Base-by-base conservation (phyloP, 306 rosid genomes). In the Quercus agrifolia region DNA sequence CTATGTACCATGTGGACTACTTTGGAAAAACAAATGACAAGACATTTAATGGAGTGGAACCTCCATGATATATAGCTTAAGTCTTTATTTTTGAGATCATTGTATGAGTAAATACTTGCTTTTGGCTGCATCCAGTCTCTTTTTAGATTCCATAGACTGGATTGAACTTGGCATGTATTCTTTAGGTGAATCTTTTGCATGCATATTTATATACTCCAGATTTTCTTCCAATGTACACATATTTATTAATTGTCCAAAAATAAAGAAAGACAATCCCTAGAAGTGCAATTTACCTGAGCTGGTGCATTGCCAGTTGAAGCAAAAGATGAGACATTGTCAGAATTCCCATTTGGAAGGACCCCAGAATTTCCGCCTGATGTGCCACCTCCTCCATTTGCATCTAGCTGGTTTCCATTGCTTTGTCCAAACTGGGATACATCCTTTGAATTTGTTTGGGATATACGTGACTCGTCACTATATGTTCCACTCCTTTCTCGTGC, bases 401-500 rank as follows among this genome's bases (percentile, higher is more conserved):
- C 98, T 62, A 86, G 83, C 44, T 90, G 93, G 78, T 77, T 89
- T 84, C 91, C 93, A 80, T 88, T 89, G 79, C 86, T 94, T 76
- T 86, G 90, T 77, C 80, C 97, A 86, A 84, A 91, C 63, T 89
- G 93, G 62, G 92, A 81, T 69, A 71, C 89, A 46, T 88, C 92
- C 58, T 85, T 89, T 14, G 91, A 87, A 63, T 81, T 90, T 51
- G 85, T 77, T 84, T 88, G 94, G 61, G 97, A 76, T 63, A 85
- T 57, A 57, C 78, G 84, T 15, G 97, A 86, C 69, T 93, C 97
- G 46, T 91, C 96, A 68, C 76, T 87, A 78, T 82, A 89, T 58
- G 88, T 44, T 68, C 97, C 99, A 85, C 81, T 84, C 79, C 92
- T 88, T 89, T 89, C 97, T 84, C 96, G 88, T 61, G 91, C 93